Evolutionary conservation across 306 rosid species (phyloP), one percentile per base, ranked within the genome.

Genomic region (Vachellia collinsii): DNA sequence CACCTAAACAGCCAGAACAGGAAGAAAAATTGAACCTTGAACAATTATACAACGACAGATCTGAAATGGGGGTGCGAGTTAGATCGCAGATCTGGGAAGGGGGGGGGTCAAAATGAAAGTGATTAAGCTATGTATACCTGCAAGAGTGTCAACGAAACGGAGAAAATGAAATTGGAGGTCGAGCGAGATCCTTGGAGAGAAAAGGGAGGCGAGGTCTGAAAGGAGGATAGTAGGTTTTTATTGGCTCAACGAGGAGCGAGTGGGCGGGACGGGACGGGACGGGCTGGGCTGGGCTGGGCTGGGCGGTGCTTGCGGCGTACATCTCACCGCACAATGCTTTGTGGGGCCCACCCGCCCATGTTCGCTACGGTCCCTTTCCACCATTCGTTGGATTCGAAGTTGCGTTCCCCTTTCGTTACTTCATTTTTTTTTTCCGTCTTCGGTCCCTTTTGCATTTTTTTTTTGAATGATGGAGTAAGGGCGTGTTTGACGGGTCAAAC

Each of bases 181-280:
- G 76, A 66, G 77, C 70, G 67, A 77, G 68, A 38, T 50, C 46
- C 8, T 13, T 23, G 75, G 65, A 4, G 63, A 29, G 62, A 10
- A 12, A 7, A 37, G n/a, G 72, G 51, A n/a, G 79, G 63, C 84
- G 82, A 37, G 34, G 17, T 62, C 8, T 36, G 67, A 29, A 70
- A 1, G 34, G 0, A 4, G 77, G 61, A 47, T 22, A 46, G 4
- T 25, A 2, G 23, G 64, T 0, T 81, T 81, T 67, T 85, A 81
- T 72, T 64, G 56, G 56, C 20, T 72, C 46, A 0, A 7, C 0
- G 6, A 17, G 5, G 48, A 5, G 34, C 34, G 3, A 38, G 47
- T 16, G 14, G 37, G 72, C 56, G n/a, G n/a, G n/a, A n/a, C n/a
- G n/a, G n/a, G n/a, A n/a, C n/a, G n/a, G n/a, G n/a, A n/a, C n/a